A percentile compares a stretch with the other conserved stretches of the same genome.
Conservation (phyloP, 805 yeast genomes). For the Candida maesae region DNA sequence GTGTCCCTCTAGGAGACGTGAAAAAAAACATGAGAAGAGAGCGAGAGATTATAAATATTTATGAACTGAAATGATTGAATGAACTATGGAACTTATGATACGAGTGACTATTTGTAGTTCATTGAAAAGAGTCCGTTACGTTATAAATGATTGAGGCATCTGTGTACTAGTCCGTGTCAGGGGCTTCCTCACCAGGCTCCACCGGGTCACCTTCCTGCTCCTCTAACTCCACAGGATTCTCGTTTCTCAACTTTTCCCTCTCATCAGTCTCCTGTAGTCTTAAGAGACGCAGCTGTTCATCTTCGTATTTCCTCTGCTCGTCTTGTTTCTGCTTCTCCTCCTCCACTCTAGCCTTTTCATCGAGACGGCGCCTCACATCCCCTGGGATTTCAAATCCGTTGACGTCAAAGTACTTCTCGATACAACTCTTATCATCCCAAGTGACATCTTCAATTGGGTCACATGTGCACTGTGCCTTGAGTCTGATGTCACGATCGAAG, state of each 20-base stretch:
- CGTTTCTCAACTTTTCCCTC: slow-evolving; percentile 49
- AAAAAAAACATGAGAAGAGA: too few relatives aligned
- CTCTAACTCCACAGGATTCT: slow-evolving; percentile 39
- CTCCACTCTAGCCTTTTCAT: slow-evolving; percentile 1
- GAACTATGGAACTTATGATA: too few relatives aligned
- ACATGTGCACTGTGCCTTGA: slow-evolving; percentile 66
- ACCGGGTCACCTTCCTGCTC: slow-evolving; percentile 14
- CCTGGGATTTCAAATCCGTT: slow-evolving; percentile 16
- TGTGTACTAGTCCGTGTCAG: too few relatives aligned
- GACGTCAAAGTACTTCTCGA: slow-evolving; percentile 49
- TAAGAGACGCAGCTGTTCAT: slow-evolving; percentile 12
- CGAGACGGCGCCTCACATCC: slow-evolving; percentile 7
- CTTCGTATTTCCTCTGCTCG: slow-evolving; percentile 13
- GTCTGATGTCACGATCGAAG: slow-evolving; percentile 53
- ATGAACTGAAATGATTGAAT: too few relatives aligned
- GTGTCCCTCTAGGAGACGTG: too few relatives aligned
- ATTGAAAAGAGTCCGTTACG: too few relatives aligned
- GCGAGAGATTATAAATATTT: too few relatives aligned
- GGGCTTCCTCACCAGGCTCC: slow-evolving; percentile 3
- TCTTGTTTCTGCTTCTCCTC: slow-evolving; percentile 3
- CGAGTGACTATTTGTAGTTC: too few relatives aligned
- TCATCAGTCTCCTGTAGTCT: slow-evolving; percentile 11
- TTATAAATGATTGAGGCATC: too few relatives aligned
- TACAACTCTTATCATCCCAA: slow-evolving; percentile 58
- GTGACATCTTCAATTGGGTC: slow-evolving; percentile 68